Evolutionary conservation across 352 stramenopile genomes (phyloP).

Genomic region (Pythium chondricola): DNA sequence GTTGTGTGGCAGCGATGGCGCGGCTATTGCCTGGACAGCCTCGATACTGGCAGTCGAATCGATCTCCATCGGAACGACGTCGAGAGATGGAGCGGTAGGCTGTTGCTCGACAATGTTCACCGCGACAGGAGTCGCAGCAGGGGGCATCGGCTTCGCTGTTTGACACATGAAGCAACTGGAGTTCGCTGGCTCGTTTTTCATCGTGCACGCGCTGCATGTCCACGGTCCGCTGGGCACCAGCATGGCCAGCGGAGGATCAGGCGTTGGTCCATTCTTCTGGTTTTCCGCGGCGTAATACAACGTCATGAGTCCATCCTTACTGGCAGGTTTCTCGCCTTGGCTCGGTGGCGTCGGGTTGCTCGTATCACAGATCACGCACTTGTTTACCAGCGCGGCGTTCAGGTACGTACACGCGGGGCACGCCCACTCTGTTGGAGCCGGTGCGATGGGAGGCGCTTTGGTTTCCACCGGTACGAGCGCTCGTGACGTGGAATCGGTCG

Average conservation of each 20-base stretch:
- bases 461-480: slow-evolving; percentile 34
- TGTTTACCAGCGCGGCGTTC: slow-evolving; percentile 43
- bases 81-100: slow-evolving; percentile 23
- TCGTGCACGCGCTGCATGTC: slow-evolving; percentile 68
- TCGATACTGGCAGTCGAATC: slow-evolving; percentile 51
- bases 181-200: slow-evolving; percentile 61
- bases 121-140: slow-evolving; percentile 28
- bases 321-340: slow-evolving; percentile 17
- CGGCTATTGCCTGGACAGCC: not conserved
- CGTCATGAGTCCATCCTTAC: slow-evolving; percentile 50
- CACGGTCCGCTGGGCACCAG: slow-evolving; percentile 18
- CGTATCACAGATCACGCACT: slow-evolving; percentile 75
- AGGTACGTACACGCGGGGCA: slow-evolving; percentile 78
- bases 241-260: slow-evolving; percentile 14
- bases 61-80: slow-evolving; percentile 38
- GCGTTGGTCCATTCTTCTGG: slow-evolving; percentile 23
- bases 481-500: slow-evolving; percentile 38
- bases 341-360: slow-evolving; percentile 17
- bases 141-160: slow-evolving; percentile 39
- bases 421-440: slow-evolving; percentile 48
- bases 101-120: too few relatives aligned
- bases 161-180: slow-evolving; percentile 68
- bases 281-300: slow-evolving; percentile 66
- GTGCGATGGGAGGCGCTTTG: not conserved
- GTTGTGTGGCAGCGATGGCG: not conserved